Base-by-base conservation (phyloP, 768 basidiomycete genomes). In the Holtermanniella nyarrowii region DNA sequence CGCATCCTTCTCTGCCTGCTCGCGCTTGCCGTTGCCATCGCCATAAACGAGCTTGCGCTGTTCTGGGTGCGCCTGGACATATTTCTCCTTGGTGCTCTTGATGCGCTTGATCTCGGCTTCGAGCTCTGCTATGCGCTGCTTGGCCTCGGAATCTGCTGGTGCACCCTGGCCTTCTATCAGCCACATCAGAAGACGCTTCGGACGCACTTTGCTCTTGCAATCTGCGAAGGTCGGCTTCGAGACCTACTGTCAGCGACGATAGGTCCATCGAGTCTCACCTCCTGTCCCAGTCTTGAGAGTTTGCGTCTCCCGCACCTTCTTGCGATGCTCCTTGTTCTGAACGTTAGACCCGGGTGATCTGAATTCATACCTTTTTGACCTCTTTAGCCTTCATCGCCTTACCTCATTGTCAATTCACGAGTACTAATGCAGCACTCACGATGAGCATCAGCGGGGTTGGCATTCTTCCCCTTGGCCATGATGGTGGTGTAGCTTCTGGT, bases 311-410 rank as follows among this genome's bases (percentile, higher is more conserved):
- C 87, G 80, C 14, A 81, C 73, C 73, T 91, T 89, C 46, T 79
- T 73, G 50, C 91, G 78, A 50, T 79, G 82, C 68, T 83, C 73
- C 76, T 95, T 96, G 77, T 96, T 93, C 88, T 91, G 27, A n/a
- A 13, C 18, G 25, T 46, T n/a, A 52, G 42, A 23, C 16, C 31
- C 13, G 12, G 40, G 3, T 21, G 4, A 14, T 1, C 37, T 20
- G 18, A 5, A 25, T 16, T 57, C 80, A 59, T 73, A 83, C 89
- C 83, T 89, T 93, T 75, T 93, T 93, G 42, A 96, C 75, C 69
- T 99, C 93, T 69, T 90, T 96, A 72, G 89, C 90, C 53, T 88
- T 79, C 67, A 83, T 84, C 2, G 87, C 82, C 74, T 97, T 97
- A 50, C 90, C 90, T 95, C n/a, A n/a, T n/a, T n/a, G n/a, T 47